Evolutionary conservation across 1,284 basidiomycete genomes (phyloP).

Genomic region (Takashimella koratensis): DNA sequence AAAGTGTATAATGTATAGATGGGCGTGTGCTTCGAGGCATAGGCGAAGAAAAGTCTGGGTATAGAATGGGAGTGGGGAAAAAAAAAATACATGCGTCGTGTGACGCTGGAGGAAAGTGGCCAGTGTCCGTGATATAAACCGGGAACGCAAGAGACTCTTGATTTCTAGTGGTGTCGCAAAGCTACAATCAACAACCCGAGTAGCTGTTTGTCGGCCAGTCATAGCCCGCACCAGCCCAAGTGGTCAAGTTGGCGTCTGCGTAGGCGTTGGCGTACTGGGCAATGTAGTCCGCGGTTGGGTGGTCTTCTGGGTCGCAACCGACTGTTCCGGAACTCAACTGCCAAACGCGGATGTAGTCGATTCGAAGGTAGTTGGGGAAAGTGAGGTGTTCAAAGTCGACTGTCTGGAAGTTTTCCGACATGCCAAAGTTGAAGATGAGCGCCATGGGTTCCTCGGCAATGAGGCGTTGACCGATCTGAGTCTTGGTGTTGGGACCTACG

Average conservation of each 20-base stretch:
- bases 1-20: too few relatives aligned
- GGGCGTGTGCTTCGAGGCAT: too few relatives aligned
- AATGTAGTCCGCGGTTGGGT: constrained; percentile 47
- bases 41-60: too few relatives aligned
- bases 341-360: constrained; percentile 53
- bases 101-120: too few relatives aligned
- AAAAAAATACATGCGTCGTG: too few relatives aligned
- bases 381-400: constrained; percentile 46
- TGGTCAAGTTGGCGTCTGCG: constrained; percentile 47
- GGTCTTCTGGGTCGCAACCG: constrained; percentile 46
- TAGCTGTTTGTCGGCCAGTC: constrained; percentile 44
- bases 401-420: constrained; percentile 51
- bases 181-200: not conserved
- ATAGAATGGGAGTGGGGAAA: too few relatives aligned
- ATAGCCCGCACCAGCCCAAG: constrained; percentile 38
- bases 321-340: constrained; percentile 41
- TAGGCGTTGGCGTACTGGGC: constrained; percentile 35
- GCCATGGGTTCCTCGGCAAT: constrained; percentile 71
- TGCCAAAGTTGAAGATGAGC: constrained; percentile 49
- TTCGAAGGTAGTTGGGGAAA: constrained; percentile 50
- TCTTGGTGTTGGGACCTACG: constrained; percentile 56
- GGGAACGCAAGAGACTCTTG: too few relatives aligned
- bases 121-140: too few relatives aligned
- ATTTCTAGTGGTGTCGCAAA: too few relatives aligned
- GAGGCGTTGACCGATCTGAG: constrained; percentile 60